Evolutionary conservation across 2,329 filamentous ascomycete species (phyloP), one percentile per base, ranked within the genome.

Genomic region (Aspergillus neoniger): DNA sequence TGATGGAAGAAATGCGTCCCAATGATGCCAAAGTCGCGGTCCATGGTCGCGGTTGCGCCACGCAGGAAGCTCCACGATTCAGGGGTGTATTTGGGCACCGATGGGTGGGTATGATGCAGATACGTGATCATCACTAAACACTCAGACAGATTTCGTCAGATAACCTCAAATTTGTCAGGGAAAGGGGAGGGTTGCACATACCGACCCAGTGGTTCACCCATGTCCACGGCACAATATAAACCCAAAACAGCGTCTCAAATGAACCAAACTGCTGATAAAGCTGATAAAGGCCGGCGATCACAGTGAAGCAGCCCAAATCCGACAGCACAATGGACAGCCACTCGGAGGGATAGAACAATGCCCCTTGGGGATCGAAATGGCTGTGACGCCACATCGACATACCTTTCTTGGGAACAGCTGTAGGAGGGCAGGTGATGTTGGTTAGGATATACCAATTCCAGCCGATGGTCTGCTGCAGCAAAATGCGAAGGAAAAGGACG

Each of bases 361-460:
- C 44, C 2, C 44, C 44, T 19, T 17, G 44, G 12, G 44, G 44
- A 15, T 49, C 44, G 23, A 49, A 49, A 49, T 49, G 44, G 4
- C 44, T 30, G 23, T 49, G 44, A 14, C 44, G 44, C 44, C 44
- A 48, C 15, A 48, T 28, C 2, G 23, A 49, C 44, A 30, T 30
- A 5, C 44, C 23, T 19, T 28, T 28, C 23, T 17, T 49, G 12
- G 15, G 12, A 4, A 49, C 15, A 2, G 44, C 44, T 4, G 44
- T 28, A 1, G 44, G 44, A 6, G 44, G 44, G 21, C 44, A 49
- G 10, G 44, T 49, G 10, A 49, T 49, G 23, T 49, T 49, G 23
- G 44, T 25, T 6, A 49, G 44, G 44, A 49, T 49, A 28, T 49
- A 49, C 44, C 44, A 49, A 15, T 49, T 49, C 44, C 44, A 49